Base-by-base conservation (phyloP, 306 rosid species). In the Vigna nakashimae region DNA sequence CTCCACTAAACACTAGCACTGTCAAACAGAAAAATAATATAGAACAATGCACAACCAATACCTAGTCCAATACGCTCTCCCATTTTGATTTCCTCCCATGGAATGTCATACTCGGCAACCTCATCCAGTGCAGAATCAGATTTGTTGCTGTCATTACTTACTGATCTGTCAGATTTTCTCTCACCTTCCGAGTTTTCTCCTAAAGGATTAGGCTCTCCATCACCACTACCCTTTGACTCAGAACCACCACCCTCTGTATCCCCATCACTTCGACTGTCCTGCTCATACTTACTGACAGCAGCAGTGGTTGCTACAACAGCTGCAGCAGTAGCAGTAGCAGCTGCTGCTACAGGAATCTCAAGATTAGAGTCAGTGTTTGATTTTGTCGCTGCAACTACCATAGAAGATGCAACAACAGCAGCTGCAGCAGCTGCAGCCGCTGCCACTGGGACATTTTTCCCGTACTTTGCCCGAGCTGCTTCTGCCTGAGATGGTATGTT, bases 21-120 rank as follows among this genome's bases (percentile, higher is more conserved):
- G 53, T 49, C 68, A 28, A 57, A 57, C n/a, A 82, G 18, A 82
- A 75, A 24, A 34, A 81, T 69, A 65, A 48, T 43, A 78, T 69
- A 79, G 74, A 75, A 77, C 30, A 85, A 76, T 64, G 85, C 6
- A 79, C 30, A 62, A 87, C 73, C 65, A 74, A 81, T 92, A 96
- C 99, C 99, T 58, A 96, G 97, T 83, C 99, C 99, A 59, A 96
- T 96, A 82, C 99, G 97, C 75, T 92, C 99, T 36, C 99, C 99
- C 90, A 91, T 53, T 52, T 81, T 58, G 85, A 96, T 96, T 65
- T 96, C 99, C 65, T 96, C 99, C 96, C 91, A 90, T 16, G 92
- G 97, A 85, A 96, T 96, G 73, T 96, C 99, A 5, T 86, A 91
- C 63, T 96, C 99, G 4, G 98, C 94, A 73, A 96, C 99, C 66